Evolutionary conservation across 371 early-diverging fungal genomes (phyloP), one percentile per base, ranked within the genome.

Genomic region (Rhizopus sp.): DNA sequence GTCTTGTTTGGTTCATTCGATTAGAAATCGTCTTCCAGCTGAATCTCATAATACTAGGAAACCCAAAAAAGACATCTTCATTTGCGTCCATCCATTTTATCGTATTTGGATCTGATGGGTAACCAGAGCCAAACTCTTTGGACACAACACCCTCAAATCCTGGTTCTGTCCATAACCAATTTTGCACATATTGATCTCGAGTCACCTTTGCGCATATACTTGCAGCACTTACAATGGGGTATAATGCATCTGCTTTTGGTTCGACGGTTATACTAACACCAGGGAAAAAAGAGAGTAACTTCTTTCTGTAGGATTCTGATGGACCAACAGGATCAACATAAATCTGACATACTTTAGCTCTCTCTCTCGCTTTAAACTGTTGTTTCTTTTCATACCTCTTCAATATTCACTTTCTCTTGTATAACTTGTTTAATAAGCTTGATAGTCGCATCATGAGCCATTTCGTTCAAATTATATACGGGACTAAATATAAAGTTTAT

Each of bases 241-340:
- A 99, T 50, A 90, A 78, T 10, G 88, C 75, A 81, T 99, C 99
- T 5, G 99, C 99, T 68, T 98, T 99, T 38, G 93, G 92, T 23
- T 96, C 89, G 4, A 99, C 94, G 0, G 83, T 84, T 42, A 98
- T 88, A 5, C 84, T 75, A 33, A 88, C 85, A 4, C 77, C 83
- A 2, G 93, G 94, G 64, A 94, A 93, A 32, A 83, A 59, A 2
- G 68, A 68, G 37, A 77, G 66, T 9, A 99, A 85, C 55, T 93
- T 93, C 4, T 45, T 72, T 57, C 90, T 87, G 70, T 98, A 98
- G 15, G 86, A 75, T 35, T 79, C 85, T 0, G 97, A 92, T 4
- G 93, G 91, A 2, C 99, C 99, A 15, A 99, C 96, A 0, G 99
- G 97, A 78, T 99, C 99, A 4, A 99, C 88, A 75, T 88, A 99